A percentile compares a stretch with the other conserved stretches of the same genome.
Evolutionary conservation across 2,329 filamentous ascomycete genomes (phyloP).

Genomic region (Helotiales sp.): DNA sequence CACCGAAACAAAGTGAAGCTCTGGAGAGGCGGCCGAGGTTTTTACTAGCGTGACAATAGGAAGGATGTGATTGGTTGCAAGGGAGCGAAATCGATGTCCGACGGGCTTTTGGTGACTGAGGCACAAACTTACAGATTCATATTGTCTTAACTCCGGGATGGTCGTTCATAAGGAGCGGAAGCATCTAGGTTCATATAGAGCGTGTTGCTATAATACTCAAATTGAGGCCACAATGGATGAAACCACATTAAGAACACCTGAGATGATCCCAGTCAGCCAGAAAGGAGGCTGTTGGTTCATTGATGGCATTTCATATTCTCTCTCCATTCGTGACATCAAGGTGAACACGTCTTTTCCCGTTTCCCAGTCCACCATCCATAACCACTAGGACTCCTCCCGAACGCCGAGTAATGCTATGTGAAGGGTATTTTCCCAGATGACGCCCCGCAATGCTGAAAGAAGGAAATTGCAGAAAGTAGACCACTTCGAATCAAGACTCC

Average conservation of each 20-base stretch:
- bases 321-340: background rate
- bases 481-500: background rate
- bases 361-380: no score
- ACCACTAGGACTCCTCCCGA: no score
- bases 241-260: background rate
- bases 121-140: background rate
- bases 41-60: background rate
- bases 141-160: background rate
- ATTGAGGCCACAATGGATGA: background rate
- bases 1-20: background rate
- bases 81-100: conserved; percentile 11
- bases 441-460: background rate
- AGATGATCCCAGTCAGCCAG: background rate
- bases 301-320: background rate
- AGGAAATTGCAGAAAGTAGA: background rate
- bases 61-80: conserved; percentile 21
- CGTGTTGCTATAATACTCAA: no score
- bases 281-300: background rate
- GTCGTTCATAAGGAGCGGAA: no score
- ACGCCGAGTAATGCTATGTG: background rate
- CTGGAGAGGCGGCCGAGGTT: background rate
- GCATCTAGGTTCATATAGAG: no score
- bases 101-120: background rate
- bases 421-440: background rate
- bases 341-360: background rate